These are phyloP conservation scores for Plectosphaerella plurivora DNA, from an alignment of 2,329 filamentous ascomycete species.

Conservation along the genomic window DNA sequence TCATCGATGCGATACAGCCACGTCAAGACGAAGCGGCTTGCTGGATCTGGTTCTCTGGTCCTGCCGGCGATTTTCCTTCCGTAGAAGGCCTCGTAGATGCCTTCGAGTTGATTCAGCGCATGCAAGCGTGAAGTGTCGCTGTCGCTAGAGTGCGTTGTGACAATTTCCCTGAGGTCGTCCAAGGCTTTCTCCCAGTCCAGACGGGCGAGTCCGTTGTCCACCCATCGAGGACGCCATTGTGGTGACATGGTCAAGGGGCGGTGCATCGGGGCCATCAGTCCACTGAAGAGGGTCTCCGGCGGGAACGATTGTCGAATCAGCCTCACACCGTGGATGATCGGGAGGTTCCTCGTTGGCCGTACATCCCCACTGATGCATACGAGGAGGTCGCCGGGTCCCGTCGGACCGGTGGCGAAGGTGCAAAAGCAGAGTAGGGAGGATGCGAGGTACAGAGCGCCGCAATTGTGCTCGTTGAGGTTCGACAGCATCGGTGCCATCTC, in stretches of 20 bases:
- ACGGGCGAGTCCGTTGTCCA: not conserved
- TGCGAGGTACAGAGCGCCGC: conserved; percentile 21
- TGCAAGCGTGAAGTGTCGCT: not conserved
- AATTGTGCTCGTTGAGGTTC: conserved; percentile 18
- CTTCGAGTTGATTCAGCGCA: not conserved
- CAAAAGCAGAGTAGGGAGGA: conserved; percentile 22
- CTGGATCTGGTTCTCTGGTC: conserved; percentile 8
- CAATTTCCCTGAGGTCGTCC: conserved; percentile 7
- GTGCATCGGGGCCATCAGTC: not conserved
- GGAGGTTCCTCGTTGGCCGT: not conserved
- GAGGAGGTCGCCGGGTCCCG: conserved; percentile 19
- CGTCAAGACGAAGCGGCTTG: conserved; percentile 17
- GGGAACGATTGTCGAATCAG: conserved; percentile 4
- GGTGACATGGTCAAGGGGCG: not conserved
- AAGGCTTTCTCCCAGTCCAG: conserved; percentile 10
- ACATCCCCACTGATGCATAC: conserved; percentile 17
- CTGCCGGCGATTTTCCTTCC: conserved; percentile 11
- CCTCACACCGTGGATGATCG: conserved; percentile 6
- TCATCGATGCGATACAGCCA: conserved; percentile 24
- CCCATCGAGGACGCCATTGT: not conserved
- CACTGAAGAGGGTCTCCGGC: conserved; percentile 5
- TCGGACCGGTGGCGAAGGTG: conserved; percentile 23
- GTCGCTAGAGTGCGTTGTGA: conserved; percentile 1
- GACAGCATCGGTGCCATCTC: conserved; percentile 19
- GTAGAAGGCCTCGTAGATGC: conserved; percentile 5